A percentile compares a stretch with the other conserved stretches of the same genome.
Conservation (phyloP, 2,329 filamentous ascomycete species). For the Talaromyces sp. region DNA sequence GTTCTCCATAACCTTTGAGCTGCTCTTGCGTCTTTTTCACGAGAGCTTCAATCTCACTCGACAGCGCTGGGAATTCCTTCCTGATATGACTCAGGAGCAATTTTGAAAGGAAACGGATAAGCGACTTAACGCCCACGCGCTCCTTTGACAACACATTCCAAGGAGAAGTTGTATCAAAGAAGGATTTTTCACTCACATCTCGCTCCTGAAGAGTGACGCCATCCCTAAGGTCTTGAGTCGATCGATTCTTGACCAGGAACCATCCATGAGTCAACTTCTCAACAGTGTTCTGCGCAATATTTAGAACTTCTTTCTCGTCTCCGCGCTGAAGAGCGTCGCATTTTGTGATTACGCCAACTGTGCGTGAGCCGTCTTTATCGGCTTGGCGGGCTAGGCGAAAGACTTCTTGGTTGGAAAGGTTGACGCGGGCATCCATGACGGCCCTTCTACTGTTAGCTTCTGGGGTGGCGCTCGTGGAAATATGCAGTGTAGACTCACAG, state of each 20-base stretch:
- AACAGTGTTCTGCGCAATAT: conserved; percentile 19
- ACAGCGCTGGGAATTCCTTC: conserved; percentile 9
- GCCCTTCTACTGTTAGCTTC: conserved; percentile 10
- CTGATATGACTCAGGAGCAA: conserved; percentile 16
- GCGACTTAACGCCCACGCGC: conserved; percentile 21
- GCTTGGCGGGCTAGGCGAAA: conserved; percentile 43
- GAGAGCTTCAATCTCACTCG: conserved; percentile 12
- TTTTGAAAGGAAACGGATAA: conserved; percentile 21
- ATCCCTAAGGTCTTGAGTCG: conserved; percentile 12
- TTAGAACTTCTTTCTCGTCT: conserved; percentile 24
- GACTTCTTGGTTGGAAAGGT: conserved; percentile 53
- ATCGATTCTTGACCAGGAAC: conserved; percentile 15
- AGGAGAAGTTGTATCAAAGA: conserved; percentile 18
- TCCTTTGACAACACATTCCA: conserved; percentile 22
- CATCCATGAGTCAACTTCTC: conserved; percentile 10
- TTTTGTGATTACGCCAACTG: conserved; percentile 39
- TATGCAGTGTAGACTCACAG: conserved; percentile 39
- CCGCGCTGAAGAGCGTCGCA: conserved; percentile 32
- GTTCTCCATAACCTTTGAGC: conserved; percentile 19
- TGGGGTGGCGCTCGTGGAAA: neutral
- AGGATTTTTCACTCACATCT: conserved; percentile 17
- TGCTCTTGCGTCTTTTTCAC: neutral
- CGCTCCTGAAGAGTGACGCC: conserved; percentile 27
- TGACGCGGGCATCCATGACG: conserved; percentile 39
- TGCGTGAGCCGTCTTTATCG: conserved; percentile 32